These are phyloP conservation scores for Skeletonema tropicum DNA, from an alignment of 108 stramenopile genomes.

Conservation along the genomic window DNA sequence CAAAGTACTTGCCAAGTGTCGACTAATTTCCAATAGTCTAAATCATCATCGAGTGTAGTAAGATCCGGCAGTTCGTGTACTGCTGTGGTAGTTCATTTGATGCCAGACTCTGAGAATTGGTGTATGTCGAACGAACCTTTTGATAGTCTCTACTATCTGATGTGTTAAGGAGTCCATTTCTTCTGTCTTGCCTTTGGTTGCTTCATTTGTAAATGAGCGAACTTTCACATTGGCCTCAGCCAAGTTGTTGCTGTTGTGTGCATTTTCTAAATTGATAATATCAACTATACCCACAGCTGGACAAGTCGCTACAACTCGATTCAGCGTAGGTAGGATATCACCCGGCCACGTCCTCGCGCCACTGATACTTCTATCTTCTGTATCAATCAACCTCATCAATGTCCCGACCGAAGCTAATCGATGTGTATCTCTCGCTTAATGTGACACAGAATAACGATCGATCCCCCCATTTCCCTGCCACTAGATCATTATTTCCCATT, in stretches of 20 bases:
- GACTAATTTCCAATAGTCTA: constrained; percentile 57
- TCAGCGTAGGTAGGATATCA: constrained; percentile 7
- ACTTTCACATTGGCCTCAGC: constrained; percentile 36
- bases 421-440: constrained; percentile 66
- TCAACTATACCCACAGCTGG: constrained; percentile 58
- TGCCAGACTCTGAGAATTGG: constrained; percentile 47
- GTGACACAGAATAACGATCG: constrained; percentile 51
- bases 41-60: constrained; percentile 17
- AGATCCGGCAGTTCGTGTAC: constrained; percentile 27
- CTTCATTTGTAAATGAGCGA: constrained; percentile 14
- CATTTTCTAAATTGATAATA: constrained; percentile 43
- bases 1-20: constrained; percentile 78
- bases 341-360: constrained; percentile 19
- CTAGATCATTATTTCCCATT: constrained; percentile 62
- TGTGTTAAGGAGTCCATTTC: constrained; percentile 22
- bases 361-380: constrained; percentile 34
- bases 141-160: constrained; percentile 50
- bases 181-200: constrained; percentile 7
- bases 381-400: constrained; percentile 55
- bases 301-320: constrained; percentile 50
- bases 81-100: constrained; percentile 50
- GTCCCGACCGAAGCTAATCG: constrained; percentile 67
- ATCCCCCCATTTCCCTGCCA: constrained; percentile 26
- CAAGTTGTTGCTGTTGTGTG: not conserved
- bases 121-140: constrained; percentile 57